Evolutionary conservation across 805 yeast genomes (phyloP).

Genomic region (Metahyphopichia silvanorum): DNA sequence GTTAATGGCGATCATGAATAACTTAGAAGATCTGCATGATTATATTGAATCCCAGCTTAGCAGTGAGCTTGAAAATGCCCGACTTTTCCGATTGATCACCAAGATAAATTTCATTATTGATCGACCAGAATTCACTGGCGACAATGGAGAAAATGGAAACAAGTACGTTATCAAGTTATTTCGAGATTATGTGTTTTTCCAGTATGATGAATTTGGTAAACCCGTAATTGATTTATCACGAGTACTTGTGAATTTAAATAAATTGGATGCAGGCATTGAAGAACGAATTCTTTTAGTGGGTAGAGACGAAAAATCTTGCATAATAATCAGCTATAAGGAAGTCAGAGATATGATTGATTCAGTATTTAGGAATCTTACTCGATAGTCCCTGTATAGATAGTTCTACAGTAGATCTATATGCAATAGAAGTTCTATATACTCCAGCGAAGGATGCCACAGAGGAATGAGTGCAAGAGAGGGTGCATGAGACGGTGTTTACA

Average conservation of each 20-base stretch:
- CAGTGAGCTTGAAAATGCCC: slow-evolving; percentile 81
- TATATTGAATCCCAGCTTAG: slow-evolving; percentile 58
- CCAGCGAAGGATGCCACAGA: too few species aligned
- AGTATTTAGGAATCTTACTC: slow-evolving; percentile 65
- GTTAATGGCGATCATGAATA: slow-evolving; percentile 46
- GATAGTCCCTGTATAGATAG: too few species aligned
- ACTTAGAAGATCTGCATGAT: slow-evolving; percentile 51
- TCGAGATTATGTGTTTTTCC: slow-evolving; percentile 83
- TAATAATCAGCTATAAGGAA: slow-evolving; percentile 83
- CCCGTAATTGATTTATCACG: slow-evolving; percentile 81
- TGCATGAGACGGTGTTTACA: too few species aligned
- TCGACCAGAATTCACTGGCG: slow-evolving; percentile 54
- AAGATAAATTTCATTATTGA: slow-evolving; percentile 78
- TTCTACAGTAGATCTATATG: too few species aligned
- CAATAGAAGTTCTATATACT: too few species aligned
- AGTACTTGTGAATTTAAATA: slow-evolving; percentile 75
- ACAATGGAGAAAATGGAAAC: slow-evolving; percentile 58
- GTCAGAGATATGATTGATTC: slow-evolving; percentile 67
- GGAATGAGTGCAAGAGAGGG: too few species aligned
- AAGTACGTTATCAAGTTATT: slow-evolving; percentile 59
- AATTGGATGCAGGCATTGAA: slow-evolving; percentile 87
- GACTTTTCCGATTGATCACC: slow-evolving; percentile 76
- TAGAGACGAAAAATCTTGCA: slow-evolving; percentile 79
- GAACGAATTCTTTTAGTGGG: slow-evolving; percentile 80
- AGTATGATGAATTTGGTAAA: slow-evolving; percentile 70